Conservation (phyloP, 2,329 filamentous ascomycete species). For the Alternaria sp. region DNA sequence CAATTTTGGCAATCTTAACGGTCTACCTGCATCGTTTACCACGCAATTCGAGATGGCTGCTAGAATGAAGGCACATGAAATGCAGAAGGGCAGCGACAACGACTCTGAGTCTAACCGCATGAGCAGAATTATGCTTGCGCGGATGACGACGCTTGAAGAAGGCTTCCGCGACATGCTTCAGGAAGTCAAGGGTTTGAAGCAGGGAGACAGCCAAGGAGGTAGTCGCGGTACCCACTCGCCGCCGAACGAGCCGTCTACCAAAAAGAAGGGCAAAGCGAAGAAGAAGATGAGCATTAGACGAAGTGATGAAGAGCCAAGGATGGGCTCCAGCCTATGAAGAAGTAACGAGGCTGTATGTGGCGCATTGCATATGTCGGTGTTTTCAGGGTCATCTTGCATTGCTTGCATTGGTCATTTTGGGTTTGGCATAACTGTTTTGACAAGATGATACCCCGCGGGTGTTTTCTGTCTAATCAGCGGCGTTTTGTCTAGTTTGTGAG, state of each 20-base stretch:
- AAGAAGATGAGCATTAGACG: slow-evolving; percentile 34
- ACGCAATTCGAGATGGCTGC: slow-evolving; percentile 65
- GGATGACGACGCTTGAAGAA: slow-evolving; percentile 94
- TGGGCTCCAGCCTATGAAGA: slow-evolving; percentile 40
- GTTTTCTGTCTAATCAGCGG: slow-evolving; percentile 7
- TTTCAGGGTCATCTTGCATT: slow-evolving; percentile 10
- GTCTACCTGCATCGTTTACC: slow-evolving; percentile 77
- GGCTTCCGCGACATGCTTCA: slow-evolving; percentile 86
- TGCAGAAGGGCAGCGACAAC: slow-evolving; percentile 33
- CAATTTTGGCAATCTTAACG: slow-evolving; percentile 68
- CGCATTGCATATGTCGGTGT: slow-evolving; percentile 16
- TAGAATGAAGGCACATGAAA: slow-evolving; percentile 32
- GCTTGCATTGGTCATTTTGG: slow-evolving; percentile 2
- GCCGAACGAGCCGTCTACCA: slow-evolving; percentile 32
- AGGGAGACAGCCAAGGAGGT: slow-evolving; percentile 38
- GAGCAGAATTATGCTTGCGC: slow-evolving; percentile 79
- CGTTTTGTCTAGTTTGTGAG: not conserved
- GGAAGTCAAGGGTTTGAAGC: slow-evolving; percentile 74
- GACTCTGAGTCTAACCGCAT: slow-evolving; percentile 54
- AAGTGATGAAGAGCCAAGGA: slow-evolving; percentile 28
- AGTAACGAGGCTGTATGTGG: not conserved
- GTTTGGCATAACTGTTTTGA: slow-evolving; percentile 13
- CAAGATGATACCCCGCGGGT: slow-evolving; percentile 12
- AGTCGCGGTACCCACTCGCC: slow-evolving; percentile 41
- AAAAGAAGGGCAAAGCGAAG: slow-evolving; percentile 44